Evolutionary conservation across 2,329 filamentous ascomycete genomes (phyloP).

Genomic region (Aspergillus aculeatus): DNA sequence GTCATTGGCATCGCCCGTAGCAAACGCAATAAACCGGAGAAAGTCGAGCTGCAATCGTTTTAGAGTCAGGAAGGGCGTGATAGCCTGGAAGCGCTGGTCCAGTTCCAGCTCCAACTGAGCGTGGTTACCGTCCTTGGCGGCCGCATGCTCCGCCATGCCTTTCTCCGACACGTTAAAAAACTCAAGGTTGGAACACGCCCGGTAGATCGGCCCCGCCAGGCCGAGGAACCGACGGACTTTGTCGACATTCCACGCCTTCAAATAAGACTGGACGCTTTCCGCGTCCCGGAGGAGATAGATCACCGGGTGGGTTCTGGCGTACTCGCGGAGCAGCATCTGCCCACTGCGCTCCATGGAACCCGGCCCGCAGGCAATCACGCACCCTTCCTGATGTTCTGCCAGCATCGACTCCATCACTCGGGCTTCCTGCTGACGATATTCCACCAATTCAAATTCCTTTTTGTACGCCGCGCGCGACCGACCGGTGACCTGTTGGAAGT

Average conservation of each 20-base stretch:
- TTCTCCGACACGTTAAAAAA: constrained; percentile 72
- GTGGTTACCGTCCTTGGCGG: constrained; percentile 23
- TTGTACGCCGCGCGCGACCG: constrained; percentile 63
- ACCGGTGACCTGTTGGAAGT: constrained; percentile 65
- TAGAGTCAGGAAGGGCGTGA: constrained; percentile 63
- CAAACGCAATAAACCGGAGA: constrained; percentile 64
- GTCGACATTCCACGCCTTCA: constrained; percentile 56
- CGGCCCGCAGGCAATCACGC: constrained; percentile 69
- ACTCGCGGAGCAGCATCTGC: constrained; percentile 61
- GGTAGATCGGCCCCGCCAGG: constrained; percentile 53
- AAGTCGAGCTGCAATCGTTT: constrained; percentile 70
- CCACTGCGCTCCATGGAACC: constrained; percentile 66
- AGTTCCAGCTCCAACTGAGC: constrained; percentile 30
- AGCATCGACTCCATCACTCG: constrained; percentile 62
- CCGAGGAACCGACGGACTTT: constrained; percentile 60
- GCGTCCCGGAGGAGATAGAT: constrained; percentile 68
- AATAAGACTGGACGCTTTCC: constrained; percentile 62
- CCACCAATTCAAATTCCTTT: constrained; percentile 58
- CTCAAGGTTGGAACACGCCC: constrained; percentile 69
- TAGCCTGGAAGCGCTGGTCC: constrained; percentile 40
- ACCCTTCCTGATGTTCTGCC: constrained; percentile 57
- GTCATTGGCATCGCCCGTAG: constrained; percentile 45
- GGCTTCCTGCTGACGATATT: constrained; percentile 64
- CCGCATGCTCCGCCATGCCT: constrained; percentile 25
- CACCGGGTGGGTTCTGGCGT: constrained; percentile 65